Base-by-base conservation (phyloP, 805 yeast species). In the Teunomyces funiuensis region DNA sequence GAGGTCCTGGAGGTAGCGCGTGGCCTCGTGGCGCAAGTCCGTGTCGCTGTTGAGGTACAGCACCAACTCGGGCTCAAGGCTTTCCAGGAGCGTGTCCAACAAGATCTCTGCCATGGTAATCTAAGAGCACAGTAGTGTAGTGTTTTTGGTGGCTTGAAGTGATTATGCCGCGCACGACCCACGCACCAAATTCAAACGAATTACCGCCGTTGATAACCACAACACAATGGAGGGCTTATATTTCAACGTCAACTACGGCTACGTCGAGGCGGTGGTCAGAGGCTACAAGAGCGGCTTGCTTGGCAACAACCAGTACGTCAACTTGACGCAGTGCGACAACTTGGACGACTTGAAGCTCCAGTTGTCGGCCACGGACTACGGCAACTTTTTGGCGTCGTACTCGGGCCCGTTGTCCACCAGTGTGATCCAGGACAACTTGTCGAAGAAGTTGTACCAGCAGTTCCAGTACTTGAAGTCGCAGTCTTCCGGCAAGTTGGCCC, bases 281-380 rank as follows among this genome's bases (percentile, higher is more conserved):
- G 99, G 99, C 16, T 88, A 90, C 73, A 81, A 90, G 57, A 82
- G 85, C 44, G 96, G 96, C 0, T 73, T 93, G 19, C 63, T 93
- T 38, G 79, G 83, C 8, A 65, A 79, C 23, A 79, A 84, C 52
- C 97, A 90, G 66, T 93, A 93, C 65, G 74, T 86, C 58, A 95
- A 93, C 66, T 69, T 93, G 58, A 87, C 97, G 3, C 99, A 93
- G 64, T 95, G 99, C 69, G 99, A 95, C 56, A 80, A 86, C 30
- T 75, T 93, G 49, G 99, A 93, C 43, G 99, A 93, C 66, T 74
- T 95, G 58, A 91, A 89, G 66, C 73, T 95, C 42, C 99, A 95
- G 71, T 76, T 93, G 40, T 84, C 96, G 2, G 88, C 97, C 30
- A 91, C 99, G 8, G 99, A 95, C 59, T 93, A 93, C 67, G 97